Evolutionary conservation across 306 rosid genomes (phyloP).

Genomic region (Ceratonia siliqua): DNA sequence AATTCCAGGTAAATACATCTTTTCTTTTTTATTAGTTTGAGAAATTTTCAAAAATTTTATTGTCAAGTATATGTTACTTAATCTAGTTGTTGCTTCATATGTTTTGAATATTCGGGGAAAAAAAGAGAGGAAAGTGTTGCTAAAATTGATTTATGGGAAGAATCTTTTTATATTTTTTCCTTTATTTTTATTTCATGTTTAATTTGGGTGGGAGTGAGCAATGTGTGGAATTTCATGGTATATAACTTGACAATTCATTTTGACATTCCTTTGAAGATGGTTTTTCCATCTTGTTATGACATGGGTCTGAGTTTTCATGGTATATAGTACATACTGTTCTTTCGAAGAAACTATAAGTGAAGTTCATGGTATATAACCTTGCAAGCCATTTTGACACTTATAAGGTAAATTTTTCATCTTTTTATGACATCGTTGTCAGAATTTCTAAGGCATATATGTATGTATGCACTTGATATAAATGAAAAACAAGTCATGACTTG

Average conservation of each 20-base stretch:
- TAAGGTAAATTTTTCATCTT: not conserved
- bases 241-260: constrained; percentile 1
- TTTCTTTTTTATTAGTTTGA: constrained; percentile 6
- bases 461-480: constrained; percentile 2
- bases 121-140: not conserved
- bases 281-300: not conserved
- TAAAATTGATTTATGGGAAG: not conserved
- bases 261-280: not conserved
- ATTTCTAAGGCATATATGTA: not conserved
- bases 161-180: not conserved
- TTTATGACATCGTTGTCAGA: not conserved
- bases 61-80: constrained; percentile 10
- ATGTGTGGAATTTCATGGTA: not conserved
- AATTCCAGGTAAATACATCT: constrained; percentile 76
- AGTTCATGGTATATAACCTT: not conserved
- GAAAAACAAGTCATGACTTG: not conserved
- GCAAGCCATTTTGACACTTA: not conserved
- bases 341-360: not conserved
- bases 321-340: not conserved
- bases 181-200: no score
- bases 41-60: not conserved
- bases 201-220: not conserved
- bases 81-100: constrained; percentile 14
- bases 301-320: constrained; percentile 5
- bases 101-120: constrained; percentile 3